phyloP scores from a whole-genome alignment of 2,329 filamentous ascomycete species.

The Ploettnerulaceae sp. region DNA sequence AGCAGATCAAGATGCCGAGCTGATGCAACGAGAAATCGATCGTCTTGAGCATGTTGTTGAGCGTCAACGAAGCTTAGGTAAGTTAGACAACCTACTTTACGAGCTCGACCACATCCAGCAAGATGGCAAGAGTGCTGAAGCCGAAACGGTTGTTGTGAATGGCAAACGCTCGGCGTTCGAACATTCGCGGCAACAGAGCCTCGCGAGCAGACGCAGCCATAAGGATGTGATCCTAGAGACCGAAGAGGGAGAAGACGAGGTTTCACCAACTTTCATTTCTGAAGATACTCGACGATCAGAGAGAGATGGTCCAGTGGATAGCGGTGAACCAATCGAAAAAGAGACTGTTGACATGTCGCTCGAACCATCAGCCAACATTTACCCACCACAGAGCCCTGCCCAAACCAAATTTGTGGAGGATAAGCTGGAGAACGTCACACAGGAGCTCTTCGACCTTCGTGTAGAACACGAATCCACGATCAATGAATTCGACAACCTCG shows the following conservation, averaged over 20 bases:
- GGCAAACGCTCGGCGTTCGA: conserved; percentile 44
- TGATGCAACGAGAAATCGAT: conserved; percentile 96
- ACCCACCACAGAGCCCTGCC: conserved; percentile 59
- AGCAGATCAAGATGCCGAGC: conserved; percentile 88
- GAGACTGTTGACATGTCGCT: conserved; percentile 33
- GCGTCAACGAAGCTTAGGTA: conserved; percentile 88
- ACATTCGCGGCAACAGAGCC: conserved; percentile 50
- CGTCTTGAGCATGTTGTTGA: conserved; percentile 92
- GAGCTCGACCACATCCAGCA: conserved; percentile 78
- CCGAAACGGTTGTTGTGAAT: conserved; percentile 38
- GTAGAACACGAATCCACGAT: conserved; percentile 85
- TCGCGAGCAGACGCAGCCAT: conserved; percentile 49
- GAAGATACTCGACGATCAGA: conserved; percentile 24
- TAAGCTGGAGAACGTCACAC: conserved; percentile 85
- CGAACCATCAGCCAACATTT: conserved; percentile 27
- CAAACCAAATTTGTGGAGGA: conserved; percentile 85
- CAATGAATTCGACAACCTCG: conserved; percentile 74
- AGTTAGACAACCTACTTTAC: conserved; percentile 85
- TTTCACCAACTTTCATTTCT: conserved; percentile 5
- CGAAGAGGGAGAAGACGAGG: conserved; percentile 27
- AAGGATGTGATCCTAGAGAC: conserved; percentile 51
- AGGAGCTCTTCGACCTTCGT: conserved; percentile 85
- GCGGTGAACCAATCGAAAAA: conserved; percentile 36
- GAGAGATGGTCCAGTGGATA: conserved; percentile 32
- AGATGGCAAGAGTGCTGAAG: conserved; percentile 44